Evolutionary conservation across 179 eudicot genomes (phyloP).

Genomic region (Carnegiea gigantea): DNA sequence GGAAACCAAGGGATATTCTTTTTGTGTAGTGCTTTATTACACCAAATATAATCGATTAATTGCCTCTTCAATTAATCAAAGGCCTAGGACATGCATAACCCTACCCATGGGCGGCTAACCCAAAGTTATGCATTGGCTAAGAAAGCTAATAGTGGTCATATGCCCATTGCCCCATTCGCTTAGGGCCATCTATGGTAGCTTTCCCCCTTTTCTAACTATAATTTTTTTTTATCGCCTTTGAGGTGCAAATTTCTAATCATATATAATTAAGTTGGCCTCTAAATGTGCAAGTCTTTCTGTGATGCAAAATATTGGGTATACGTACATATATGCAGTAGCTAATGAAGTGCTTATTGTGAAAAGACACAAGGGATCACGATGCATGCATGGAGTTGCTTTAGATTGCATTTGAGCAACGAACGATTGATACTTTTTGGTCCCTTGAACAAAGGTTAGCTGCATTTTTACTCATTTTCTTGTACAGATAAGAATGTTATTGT

Average conservation of each 20-base stretch:
- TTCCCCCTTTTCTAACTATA: not conserved
- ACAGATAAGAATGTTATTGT: not conserved
- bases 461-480: conserved; percentile 1
- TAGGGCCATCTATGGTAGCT: not conserved
- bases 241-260: not conserved
- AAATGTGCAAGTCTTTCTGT: not conserved
- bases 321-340: not conserved
- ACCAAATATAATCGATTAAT: not conserved
- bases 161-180: conserved; percentile 5
- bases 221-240: not conserved
- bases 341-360: not conserved
- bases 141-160: not conserved
- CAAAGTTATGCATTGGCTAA: not conserved
- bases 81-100: not conserved
- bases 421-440: not conserved
- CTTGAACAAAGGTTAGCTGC: not conserved
- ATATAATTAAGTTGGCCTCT: not conserved
- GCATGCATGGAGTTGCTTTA: not conserved
- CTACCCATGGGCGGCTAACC: not conserved
- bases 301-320: not conserved
- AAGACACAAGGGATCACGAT: not conserved
- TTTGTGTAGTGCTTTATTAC: not conserved
- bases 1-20: not conserved
- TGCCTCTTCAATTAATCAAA: not conserved
- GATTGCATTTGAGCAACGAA: no score